These are phyloP conservation scores for Limnanthes douglasii DNA, from an alignment of 345 rosid species.

Conservation along the genomic window DNA sequence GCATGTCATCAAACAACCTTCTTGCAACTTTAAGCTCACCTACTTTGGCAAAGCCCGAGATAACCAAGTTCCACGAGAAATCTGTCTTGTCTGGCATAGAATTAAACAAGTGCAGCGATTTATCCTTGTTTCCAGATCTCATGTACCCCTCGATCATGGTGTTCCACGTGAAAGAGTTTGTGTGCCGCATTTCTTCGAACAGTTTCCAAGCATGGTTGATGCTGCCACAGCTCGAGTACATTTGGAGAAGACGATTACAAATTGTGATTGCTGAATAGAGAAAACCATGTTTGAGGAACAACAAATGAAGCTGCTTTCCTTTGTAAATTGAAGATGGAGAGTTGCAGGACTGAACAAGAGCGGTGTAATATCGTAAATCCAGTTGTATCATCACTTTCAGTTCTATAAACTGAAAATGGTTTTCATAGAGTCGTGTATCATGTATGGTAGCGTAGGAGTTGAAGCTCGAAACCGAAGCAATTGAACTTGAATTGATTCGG, in stretches of 20 bases:
- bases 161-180: slow-evolving; percentile 65
- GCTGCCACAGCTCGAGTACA: slow-evolving; percentile 24
- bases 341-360: slow-evolving; percentile 26
- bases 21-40: slow-evolving; percentile 37
- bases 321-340: slow-evolving; percentile 15
- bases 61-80: slow-evolving; percentile 59
- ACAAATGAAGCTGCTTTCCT: slow-evolving; percentile 39
- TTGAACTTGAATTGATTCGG: too few species aligned
- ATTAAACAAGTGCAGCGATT: slow-evolving; percentile 26
- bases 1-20: slow-evolving; percentile 48
- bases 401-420: too few species aligned
- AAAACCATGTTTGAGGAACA: slow-evolving; percentile 46
- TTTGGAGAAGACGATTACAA: slow-evolving; percentile 41
- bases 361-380: slow-evolving; percentile 12
- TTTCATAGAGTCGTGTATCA: too few species aligned
- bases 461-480: too few species aligned
- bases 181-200: slow-evolving; percentile 59
- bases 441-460: too few species aligned
- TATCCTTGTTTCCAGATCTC: slow-evolving; percentile 25
- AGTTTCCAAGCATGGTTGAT: slow-evolving; percentile 24
- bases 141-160: slow-evolving; percentile 51
- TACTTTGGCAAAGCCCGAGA: slow-evolving; percentile 47
- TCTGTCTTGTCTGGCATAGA: slow-evolving; percentile 37
- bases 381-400: too few species aligned
- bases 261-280: slow-evolving; percentile 22